phyloP scores from a whole-genome alignment of 805 yeast genomes.

The Saturnispora serradocipensis region DNA sequence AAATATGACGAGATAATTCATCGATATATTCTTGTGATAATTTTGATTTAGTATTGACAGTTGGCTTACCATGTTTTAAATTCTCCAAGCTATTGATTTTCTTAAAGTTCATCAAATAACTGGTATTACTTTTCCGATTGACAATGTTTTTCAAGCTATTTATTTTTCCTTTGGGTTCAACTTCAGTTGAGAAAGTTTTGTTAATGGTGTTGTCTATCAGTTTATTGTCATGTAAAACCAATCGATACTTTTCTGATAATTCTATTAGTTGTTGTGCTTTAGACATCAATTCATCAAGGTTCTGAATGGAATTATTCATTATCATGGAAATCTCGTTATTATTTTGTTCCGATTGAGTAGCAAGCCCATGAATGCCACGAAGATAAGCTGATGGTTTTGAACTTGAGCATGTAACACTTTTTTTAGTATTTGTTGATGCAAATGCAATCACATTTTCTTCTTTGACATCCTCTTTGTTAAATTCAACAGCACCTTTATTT shows the following conservation, averaged over 20 bases:
- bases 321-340: conserved; percentile 51
- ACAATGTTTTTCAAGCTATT: conserved; percentile 11
- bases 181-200: conserved; percentile 17
- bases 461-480: neutral
- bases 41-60: conserved; percentile 10
- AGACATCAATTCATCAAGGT: conserved; percentile 66
- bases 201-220: conserved; percentile 14
- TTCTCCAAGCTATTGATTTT: conserved; percentile 16
- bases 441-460: neutral
- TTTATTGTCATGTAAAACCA: conserved; percentile 14
- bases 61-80: conserved; percentile 12
- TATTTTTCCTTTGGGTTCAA: neutral
- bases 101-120: conserved; percentile 15
- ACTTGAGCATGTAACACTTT: neutral
- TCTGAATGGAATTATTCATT: conserved; percentile 62
- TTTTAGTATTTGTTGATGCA: neutral
- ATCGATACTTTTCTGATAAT: conserved; percentile 40
- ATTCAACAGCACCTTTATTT: conserved; percentile 31
- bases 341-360: conserved; percentile 44
- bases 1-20: conserved; percentile 71
- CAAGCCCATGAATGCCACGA: conserved; percentile 63
- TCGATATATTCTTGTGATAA: conserved; percentile 29
- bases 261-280: conserved; percentile 64
- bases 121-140: conserved; percentile 24
- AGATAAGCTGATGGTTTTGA: neutral